Evolutionary conservation across 2,329 filamentous ascomycete genomes (phyloP).

Genomic region (Cadophora luteo-olivacea): DNA sequence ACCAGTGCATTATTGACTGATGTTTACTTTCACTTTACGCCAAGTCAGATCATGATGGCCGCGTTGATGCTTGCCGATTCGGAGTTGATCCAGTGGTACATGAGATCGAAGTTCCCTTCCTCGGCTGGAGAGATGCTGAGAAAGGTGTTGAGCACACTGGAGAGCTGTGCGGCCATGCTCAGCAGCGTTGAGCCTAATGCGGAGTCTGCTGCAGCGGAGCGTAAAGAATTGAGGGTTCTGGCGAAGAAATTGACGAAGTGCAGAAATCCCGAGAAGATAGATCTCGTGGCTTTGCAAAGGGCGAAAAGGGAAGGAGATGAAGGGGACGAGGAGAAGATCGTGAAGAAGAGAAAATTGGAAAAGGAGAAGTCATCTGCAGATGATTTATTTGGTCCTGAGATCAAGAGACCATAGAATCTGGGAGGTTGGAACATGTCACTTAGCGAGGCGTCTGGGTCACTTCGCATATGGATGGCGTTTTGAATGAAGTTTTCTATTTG

Average conservation of each 20-base stretch:
- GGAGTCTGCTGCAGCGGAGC: conserved; percentile 42
- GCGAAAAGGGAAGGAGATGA: conserved; percentile 60
- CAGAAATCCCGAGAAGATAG: conserved; percentile 75
- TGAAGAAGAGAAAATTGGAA: conserved; percentile 51
- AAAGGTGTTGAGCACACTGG: conserved; percentile 57
- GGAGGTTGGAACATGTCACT: conserved; percentile 20
- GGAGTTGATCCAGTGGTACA: conserved; percentile 53
- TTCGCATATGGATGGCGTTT: conserved; percentile 33
- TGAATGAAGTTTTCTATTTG: conserved; percentile 17
- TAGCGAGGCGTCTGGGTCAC: conserved; percentile 39
- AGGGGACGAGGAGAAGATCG: conserved; percentile 37
- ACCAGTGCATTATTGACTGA: conserved; percentile 87
- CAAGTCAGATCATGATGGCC: conserved; percentile 90
- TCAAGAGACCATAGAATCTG: conserved; percentile 30
- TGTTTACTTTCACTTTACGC: conserved; percentile 96
- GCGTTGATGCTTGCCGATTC: conserved; percentile 78
- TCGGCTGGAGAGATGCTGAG: conserved; percentile 45
- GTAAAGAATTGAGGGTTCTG: conserved; percentile 61
- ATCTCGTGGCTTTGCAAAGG: conserved; percentile 68
- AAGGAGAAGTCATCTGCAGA: conserved; percentile 47
- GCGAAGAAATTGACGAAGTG: conserved; percentile 76
- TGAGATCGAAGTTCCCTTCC: conserved; percentile 41
- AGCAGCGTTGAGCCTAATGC: conserved; percentile 56
- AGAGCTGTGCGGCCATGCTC: conserved; percentile 60
- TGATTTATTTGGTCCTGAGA: conserved; percentile 44